A percentile compares a stretch with the other conserved stretches of the same genome.
Evolutionary conservation across 768 basidiomycete species (phyloP).

Genomic region (Kwoniella newhampshirensis): DNA sequence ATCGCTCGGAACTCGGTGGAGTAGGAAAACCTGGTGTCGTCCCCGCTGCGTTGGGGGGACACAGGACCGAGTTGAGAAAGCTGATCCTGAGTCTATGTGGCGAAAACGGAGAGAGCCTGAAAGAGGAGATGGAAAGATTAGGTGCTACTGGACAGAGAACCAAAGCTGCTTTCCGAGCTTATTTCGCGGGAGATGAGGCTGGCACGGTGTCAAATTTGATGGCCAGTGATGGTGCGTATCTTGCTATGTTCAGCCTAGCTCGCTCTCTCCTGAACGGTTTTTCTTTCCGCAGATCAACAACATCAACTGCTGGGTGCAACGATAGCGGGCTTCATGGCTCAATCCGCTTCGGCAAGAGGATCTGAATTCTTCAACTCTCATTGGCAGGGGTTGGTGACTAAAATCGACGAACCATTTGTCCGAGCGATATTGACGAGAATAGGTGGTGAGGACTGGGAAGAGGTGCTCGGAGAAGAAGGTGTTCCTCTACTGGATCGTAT

Average conservation of each 20-base stretch:
- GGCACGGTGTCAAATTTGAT: constrained; percentile 44
- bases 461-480: constrained; percentile 42
- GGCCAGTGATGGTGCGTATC: constrained; percentile 31
- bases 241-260: background rate
- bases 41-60: constrained; percentile 8
- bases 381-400: constrained; percentile 39
- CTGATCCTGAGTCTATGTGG: constrained; percentile 47
- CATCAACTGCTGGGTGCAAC: constrained; percentile 45
- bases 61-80: constrained; percentile 30
- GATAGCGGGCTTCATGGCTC: constrained; percentile 35
- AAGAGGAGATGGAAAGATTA: constrained; percentile 32
- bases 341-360: constrained; percentile 27
- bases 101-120: constrained; percentile 25
- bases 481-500: constrained; percentile 46
- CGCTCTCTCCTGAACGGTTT: background rate
- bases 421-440: constrained; percentile 44
- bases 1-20: constrained; percentile 10
- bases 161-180: constrained; percentile 49
- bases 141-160: constrained; percentile 39
- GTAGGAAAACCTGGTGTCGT: constrained; percentile 13
- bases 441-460: constrained; percentile 48
- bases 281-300: constrained; percentile 31
- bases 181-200: constrained; percentile 46
- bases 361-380: constrained; percentile 38
- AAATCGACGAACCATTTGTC: constrained; percentile 49